phyloP scores from a whole-genome alignment of 805 yeast species.

The Jamesozyma piceae region DNA sequence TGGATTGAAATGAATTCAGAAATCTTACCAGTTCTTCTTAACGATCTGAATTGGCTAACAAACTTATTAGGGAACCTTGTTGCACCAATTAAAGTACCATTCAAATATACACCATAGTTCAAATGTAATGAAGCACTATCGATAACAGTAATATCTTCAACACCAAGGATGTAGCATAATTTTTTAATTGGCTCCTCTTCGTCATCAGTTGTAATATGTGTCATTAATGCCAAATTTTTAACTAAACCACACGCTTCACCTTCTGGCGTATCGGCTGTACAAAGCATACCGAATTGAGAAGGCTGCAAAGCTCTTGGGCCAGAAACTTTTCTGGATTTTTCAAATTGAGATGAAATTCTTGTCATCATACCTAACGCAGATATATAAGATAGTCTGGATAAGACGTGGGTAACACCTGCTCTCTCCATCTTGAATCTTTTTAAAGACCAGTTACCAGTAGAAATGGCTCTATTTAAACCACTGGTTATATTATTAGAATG shows the following conservation, averaged over 20 bases:
- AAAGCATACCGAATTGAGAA: constrained; percentile 97
- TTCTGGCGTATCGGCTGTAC: constrained; percentile 98
- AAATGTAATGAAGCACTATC: constrained; percentile 79
- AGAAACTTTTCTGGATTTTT: constrained; percentile 92
- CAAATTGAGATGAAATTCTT: constrained; percentile 96
- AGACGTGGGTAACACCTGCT: constrained; percentile 97
- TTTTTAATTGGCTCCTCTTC: constrained; percentile 82
- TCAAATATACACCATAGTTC: constrained; percentile 75
- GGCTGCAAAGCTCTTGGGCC: constrained; percentile 99
- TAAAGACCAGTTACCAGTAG: constrained; percentile 98
- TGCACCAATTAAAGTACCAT: constrained; percentile 90
- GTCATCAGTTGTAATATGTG: constrained; percentile 96
- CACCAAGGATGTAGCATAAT: constrained; percentile 75
- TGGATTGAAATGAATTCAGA: constrained; percentile 88
- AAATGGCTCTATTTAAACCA: constrained; percentile 91
- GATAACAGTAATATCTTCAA: constrained; percentile 71
- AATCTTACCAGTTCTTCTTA: constrained; percentile 77
- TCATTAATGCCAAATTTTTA: constrained; percentile 93
- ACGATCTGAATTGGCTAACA: constrained; percentile 63
- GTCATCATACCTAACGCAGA: constrained; percentile 99
- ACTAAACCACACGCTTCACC: constrained; percentile 99
- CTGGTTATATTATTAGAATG: constrained; percentile 89
- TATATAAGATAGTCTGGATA: constrained; percentile 83
- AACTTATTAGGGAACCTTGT: constrained; percentile 81
- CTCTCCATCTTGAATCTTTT: constrained; percentile 99